Percentiles rank a stretch among this genome's conserved stretches.
Evolutionary conservation across 495 filamentous ascomycete genomes (phyloP).

Genomic region (Xylaria castorea): DNA sequence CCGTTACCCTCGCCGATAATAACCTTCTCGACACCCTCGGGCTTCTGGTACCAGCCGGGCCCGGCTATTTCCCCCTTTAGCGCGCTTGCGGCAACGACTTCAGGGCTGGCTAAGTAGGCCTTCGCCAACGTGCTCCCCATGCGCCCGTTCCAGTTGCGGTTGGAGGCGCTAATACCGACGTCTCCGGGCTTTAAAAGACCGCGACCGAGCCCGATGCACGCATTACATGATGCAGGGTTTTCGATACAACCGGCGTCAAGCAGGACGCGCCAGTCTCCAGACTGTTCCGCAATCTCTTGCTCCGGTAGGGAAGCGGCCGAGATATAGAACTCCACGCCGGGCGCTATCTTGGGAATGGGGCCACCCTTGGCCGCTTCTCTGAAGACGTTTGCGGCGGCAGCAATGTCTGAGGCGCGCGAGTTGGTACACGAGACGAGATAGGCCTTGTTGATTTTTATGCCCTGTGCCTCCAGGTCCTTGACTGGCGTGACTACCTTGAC

Average conservation of each 20-base stretch:
- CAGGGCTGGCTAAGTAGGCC: constrained; percentile 91
- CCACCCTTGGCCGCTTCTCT: constrained; percentile 69
- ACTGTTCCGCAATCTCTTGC: constrained; percentile 77
- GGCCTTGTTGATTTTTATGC: constrained; percentile 82
- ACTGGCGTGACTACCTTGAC: constrained; percentile 88
- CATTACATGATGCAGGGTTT: no score
- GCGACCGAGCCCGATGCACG: no score
- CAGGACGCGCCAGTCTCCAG: constrained; percentile 88
- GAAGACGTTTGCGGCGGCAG: constrained; percentile 86
- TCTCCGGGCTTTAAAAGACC: no score
- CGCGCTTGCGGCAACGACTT: constrained; percentile 90
- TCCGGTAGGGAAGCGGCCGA: constrained; percentile 85
- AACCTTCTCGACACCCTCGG: constrained; percentile 69
- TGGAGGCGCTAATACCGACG: no score
- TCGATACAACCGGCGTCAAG: no score
- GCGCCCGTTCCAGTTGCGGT: no score
- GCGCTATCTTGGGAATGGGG: constrained; percentile 75
- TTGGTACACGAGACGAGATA: no score
- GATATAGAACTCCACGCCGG: constrained; percentile 87
- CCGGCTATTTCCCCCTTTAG: constrained; percentile 78
- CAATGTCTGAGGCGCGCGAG: no score
- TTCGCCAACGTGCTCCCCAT: no score
- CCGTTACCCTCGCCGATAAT: constrained; percentile 75
- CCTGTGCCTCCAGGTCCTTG: constrained; percentile 69
- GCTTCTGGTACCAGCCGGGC: constrained; percentile 73